Evolutionary conservation across 108 stramenopile genomes (phyloP).

Genomic region (Pseudonitzschia pungens): DNA sequence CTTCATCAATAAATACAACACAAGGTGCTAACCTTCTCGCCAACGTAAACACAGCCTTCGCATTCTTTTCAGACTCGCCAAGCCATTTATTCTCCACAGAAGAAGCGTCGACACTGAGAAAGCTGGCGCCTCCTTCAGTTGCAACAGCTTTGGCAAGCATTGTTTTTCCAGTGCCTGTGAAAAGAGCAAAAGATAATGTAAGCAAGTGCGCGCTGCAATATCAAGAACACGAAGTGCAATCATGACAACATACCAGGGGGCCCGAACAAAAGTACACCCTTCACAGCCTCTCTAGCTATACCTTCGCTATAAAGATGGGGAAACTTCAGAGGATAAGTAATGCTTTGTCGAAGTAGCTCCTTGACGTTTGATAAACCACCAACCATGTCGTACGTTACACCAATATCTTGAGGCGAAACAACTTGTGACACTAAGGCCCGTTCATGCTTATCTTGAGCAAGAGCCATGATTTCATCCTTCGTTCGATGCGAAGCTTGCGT

Average conservation of each 20-base stretch:
- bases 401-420: constrained; percentile 88
- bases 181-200: too few species aligned
- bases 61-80: constrained; percentile 98
- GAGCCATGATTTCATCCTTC: constrained; percentile 75
- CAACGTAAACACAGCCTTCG: constrained; percentile 98
- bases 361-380: constrained; percentile 92
- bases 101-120: constrained; percentile 94
- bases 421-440: constrained; percentile 82
- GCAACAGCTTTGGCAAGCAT: constrained; percentile 98
- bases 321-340: constrained; percentile 95
- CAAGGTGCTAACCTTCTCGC: constrained; percentile 93
- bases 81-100: constrained; percentile 99
- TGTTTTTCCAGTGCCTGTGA: constrained; percentile 85
- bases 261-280: constrained; percentile 96
- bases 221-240: too few species aligned
- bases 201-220: too few species aligned
- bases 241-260: too few species aligned
- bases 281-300: constrained; percentile 90
- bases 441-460: constrained; percentile 93
- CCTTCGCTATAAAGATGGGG: constrained; percentile 95
- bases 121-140: constrained; percentile 96
- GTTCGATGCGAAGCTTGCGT: constrained; percentile 57
- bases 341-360: constrained; percentile 91
- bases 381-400: constrained; percentile 96
- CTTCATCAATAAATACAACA: constrained; percentile 97